Base-by-base conservation (phyloP, 345 rosid genomes). In the Hibiscus mutabilis region DNA sequence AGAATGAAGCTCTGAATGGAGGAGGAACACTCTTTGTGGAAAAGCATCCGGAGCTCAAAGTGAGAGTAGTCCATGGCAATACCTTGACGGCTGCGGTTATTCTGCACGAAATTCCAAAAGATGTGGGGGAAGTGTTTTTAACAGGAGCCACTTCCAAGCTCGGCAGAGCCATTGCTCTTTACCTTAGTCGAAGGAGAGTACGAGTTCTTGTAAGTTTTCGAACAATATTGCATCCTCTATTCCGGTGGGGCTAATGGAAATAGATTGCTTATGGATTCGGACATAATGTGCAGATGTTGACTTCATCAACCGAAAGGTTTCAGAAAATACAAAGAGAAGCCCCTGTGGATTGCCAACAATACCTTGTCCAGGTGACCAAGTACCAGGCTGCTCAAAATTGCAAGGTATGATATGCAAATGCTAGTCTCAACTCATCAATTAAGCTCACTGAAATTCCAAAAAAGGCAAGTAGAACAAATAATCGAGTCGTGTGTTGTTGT, bases 81-180 rank as follows among this genome's bases (percentile, higher is more conserved):
- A 96, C 99, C n/a, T 79, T 88, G 42, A 96, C 99, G 0, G 98
- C 98, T n/a, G 99, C 97, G 1, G 99, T 96, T 24, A 92, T 96
- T 77, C 89, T 96, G 31, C 72, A 92, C 56, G 98, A 91, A 51
- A 75, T 96, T 46, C 88, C 90, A 0, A 68, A 80, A 58, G 93
- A 92, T 57, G 92, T 89, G n/a, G 76, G 81, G 69, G 97, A 92
- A 77, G 97, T 96, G 52, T 92, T 96, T 80, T 74, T 96, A 75
- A 86, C 97, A 0, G 99, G 99, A 66, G 98, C 98, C 46, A 95
- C 99, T 84, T 95, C 98, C 71, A 95, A 95, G 83, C 94, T 95
- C 12, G 99, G 99, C 53, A 81, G 99, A 82, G 99, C 98, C 42
- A 89, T 95, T 70, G 96, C 98, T 14, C 98, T 95, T 35, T 89